Base-by-base conservation (phyloP, 495 filamentous ascomycete species). In the Emericellopsis terricola region DNA sequence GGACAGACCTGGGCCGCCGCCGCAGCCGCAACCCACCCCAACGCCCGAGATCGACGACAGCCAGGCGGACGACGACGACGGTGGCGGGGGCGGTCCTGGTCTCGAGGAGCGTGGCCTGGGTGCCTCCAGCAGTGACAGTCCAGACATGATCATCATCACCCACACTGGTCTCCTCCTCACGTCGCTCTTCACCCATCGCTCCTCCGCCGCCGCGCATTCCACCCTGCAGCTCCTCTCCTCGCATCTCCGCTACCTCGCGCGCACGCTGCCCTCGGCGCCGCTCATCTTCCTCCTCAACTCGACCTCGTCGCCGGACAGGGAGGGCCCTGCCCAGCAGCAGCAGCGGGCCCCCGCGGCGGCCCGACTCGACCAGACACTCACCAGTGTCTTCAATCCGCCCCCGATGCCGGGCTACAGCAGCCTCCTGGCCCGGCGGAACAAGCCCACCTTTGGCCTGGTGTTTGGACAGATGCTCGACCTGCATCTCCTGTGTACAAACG, bases 221-320 rank as follows among this genome's bases (percentile, higher is more conserved):
- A 47, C 41, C n/a, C 46, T 55, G 4, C 46, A 46, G 19, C 41
- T 35, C 8, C 47, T 64, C 13, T 42, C 53, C 33, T 43, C 52
- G 3, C 48, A 44, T 15, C 44, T 64, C 15, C 48, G 44, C 15
- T 31, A 38, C 28, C 32, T 63, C 2, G 37, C 48, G 6, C 51
- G 47, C 8, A 44, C 46, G 4, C n/a, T 29, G 14, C 20, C 42
- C 17, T 28, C 35, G 2, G 40, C 37, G 0, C 51, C 54, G 1
- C 42, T 65, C 2, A 33, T 65, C 23, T 45, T 65, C 40, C 35
- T 65, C 8, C 46, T 64, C 15, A 65, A 65, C 37, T 52, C 50
- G 0, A 59, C 56, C 0, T 55, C 47, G 0, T 29, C 40, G 0
- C 6, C 6, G 6, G 23, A 26, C 23, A 26, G 23, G 23, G 11